Percentiles rank a stretch among this genome's conserved stretches.
Evolutionary conservation across 768 basidiomycete species (phyloP).

Genomic region (Steccherinum ochraceum): DNA sequence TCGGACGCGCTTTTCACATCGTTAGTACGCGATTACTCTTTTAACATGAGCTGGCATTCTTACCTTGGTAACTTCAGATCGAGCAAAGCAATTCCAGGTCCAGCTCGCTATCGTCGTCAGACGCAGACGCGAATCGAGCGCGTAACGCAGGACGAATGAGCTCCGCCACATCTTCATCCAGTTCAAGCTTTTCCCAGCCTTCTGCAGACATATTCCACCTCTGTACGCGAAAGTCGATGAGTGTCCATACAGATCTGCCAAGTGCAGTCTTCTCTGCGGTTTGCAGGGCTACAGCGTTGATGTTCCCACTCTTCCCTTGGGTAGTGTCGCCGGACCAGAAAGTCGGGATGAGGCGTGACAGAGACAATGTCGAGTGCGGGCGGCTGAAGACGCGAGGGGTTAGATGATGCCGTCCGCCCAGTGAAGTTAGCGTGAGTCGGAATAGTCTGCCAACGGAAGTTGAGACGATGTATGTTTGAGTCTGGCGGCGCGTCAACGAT

Average conservation of each 20-base stretch:
- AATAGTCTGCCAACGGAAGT: conserved; percentile 65
- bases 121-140: conserved; percentile 31
- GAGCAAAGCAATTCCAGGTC: conserved; percentile 71
- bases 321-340: conserved; percentile 33
- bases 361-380: conserved; percentile 37
- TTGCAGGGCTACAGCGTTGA: conserved; percentile 57
- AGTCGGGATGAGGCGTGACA: conserved; percentile 37
- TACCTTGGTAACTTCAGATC: conserved; percentile 62
- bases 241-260: conserved; percentile 57
- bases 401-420: conserved; percentile 62
- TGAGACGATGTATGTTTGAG: conserved; percentile 61
- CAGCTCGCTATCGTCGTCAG: conserved; percentile 38
- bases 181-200: conserved; percentile 61
- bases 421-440: conserved; percentile 56
- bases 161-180: conserved; percentile 50
- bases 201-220: conserved; percentile 63
- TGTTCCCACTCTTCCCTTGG: conserved; percentile 41
- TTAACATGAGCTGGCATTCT: conserved; percentile 13
- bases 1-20: conserved; percentile 49
- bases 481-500: conserved; percentile 26
- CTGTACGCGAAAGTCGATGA: conserved; percentile 63
- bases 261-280: conserved; percentile 28
- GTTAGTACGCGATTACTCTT: too few species aligned
- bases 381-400: conserved; percentile 55
- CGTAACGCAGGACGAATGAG: conserved; percentile 44